phyloP scores from a whole-genome alignment of 2,329 filamentous ascomycete genomes.

The Claviceps capensis region DNA sequence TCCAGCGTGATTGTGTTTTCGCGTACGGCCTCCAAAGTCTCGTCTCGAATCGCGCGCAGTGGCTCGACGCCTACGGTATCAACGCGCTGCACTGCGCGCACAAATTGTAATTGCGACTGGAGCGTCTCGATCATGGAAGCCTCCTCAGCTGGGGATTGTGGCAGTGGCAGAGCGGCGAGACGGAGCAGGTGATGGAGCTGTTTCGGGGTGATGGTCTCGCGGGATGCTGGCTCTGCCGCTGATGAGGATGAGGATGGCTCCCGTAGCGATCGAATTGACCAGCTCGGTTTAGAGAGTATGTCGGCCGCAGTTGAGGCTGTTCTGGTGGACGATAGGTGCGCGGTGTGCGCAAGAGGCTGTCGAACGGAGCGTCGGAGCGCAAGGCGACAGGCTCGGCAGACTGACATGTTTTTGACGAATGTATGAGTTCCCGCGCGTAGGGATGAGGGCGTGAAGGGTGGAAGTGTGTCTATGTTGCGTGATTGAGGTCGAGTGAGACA shows the following conservation, averaged over 20 bases:
- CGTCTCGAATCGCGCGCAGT: slow-evolving; percentile 68
- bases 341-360: slow-evolving; percentile 2
- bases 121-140: slow-evolving; percentile 59
- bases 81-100: slow-evolving; percentile 70
- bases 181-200: slow-evolving; percentile 76
- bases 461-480: neutral
- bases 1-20: slow-evolving; percentile 47
- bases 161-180: slow-evolving; percentile 73
- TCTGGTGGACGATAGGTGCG: slow-evolving; percentile 5
- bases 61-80: slow-evolving; percentile 62
- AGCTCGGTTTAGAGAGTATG: slow-evolving; percentile 59
- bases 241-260: slow-evolving; percentile 1
- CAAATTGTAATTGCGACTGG: slow-evolving; percentile 75
- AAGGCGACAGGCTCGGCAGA: slow-evolving; percentile 19
- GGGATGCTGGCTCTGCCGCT: slow-evolving; percentile 6
- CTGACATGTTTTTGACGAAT: slow-evolving; percentile 11
- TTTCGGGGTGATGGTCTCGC: slow-evolving; percentile 42
- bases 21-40: slow-evolving; percentile 48
- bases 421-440: neutral
- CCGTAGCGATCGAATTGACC: slow-evolving; percentile 65
- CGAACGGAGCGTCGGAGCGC: slow-evolving; percentile 12
- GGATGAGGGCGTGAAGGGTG: neutral
- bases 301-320: slow-evolving; percentile 15
- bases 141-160: slow-evolving; percentile 49
- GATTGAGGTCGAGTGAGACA: neutral